phyloP scores from a whole-genome alignment of 2,329 filamentous ascomycete species.

The Mycocentrospora acerina region DNA sequence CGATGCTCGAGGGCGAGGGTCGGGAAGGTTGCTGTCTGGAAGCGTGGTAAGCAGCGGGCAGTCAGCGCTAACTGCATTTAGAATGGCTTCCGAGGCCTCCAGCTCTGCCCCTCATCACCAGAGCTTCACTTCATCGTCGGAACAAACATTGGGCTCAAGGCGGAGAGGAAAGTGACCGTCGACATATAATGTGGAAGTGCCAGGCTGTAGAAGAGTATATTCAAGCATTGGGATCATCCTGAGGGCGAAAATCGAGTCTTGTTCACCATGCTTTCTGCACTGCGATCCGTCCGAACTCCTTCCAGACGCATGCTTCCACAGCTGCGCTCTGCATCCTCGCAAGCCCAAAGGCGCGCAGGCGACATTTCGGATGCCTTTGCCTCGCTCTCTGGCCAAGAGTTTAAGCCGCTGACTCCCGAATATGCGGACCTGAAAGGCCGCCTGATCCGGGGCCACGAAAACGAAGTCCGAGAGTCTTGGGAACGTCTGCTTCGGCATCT shows the following conservation, averaged over 20 bases:
- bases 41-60: no score
- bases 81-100: constrained; percentile 21
- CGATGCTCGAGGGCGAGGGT: constrained; percentile 11
- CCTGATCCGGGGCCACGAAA: constrained; percentile 52
- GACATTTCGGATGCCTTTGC: constrained; percentile 55
- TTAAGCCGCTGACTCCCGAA: constrained; percentile 47
- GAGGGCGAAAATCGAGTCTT: constrained; percentile 4
- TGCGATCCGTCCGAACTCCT: constrained; percentile 29
- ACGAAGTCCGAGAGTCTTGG: constrained; percentile 49
- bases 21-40: constrained; percentile 20
- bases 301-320: constrained; percentile 20
- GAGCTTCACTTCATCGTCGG: constrained; percentile 21
- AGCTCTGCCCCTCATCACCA: constrained; percentile 12
- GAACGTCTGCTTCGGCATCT: constrained; percentile 47
- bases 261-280: constrained; percentile 30
- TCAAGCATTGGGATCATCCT: constrained; percentile 5
- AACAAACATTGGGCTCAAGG: constrained; percentile 8
- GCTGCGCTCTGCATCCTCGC: constrained; percentile 32
- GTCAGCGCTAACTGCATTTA: constrained; percentile 17
- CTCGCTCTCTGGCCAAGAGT: constrained; percentile 50
- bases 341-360: constrained; percentile 48
- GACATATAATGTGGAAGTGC: constrained; percentile 22
- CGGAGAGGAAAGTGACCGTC: constrained; percentile 5
- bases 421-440: constrained; percentile 50
- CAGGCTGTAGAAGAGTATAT: constrained; percentile 11